Percentiles rank a stretch among this genome's conserved stretches.
These are phyloP conservation scores for Syzygium grande DNA, from an alignment of 345 rosid species.

Conservation along the genomic window DNA sequence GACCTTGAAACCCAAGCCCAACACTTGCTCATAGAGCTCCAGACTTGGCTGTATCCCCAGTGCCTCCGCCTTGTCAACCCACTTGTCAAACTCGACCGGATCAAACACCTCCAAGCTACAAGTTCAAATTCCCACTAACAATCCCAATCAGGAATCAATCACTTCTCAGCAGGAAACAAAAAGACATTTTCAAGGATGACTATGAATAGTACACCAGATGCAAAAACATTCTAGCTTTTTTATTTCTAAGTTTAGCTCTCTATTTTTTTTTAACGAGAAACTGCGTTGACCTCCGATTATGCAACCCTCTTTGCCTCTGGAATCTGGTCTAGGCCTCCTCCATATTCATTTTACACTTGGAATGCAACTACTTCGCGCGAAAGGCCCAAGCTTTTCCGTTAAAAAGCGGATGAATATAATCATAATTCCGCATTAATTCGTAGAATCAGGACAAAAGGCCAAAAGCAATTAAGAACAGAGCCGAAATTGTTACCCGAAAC, in stretches of 20 bases:
- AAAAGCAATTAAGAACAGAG: neutral
- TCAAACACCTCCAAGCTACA: constrained; percentile 65
- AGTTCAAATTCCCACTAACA: constrained; percentile 8
- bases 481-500: constrained; percentile 45
- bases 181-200: neutral
- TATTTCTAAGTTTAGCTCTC: neutral
- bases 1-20: constrained; percentile 64
- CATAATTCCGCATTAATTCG: neutral
- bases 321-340: neutral
- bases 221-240: neutral
- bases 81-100: constrained; percentile 55
- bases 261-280: neutral
- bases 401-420: neutral
- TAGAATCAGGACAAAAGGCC: neutral
- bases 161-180: neutral
- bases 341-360: neutral
- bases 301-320: neutral
- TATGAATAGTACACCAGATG: neutral
- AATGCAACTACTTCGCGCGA: neutral
- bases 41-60: constrained; percentile 67
- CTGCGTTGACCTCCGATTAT: neutral
- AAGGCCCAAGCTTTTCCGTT: neutral
- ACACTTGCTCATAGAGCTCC: constrained; percentile 59
- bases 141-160: constrained; percentile 6
- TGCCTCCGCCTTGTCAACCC: constrained; percentile 75